phyloP scores from a whole-genome alignment of 495 filamentous ascomycete genomes.

The Astrocystis sublimbata region DNA sequence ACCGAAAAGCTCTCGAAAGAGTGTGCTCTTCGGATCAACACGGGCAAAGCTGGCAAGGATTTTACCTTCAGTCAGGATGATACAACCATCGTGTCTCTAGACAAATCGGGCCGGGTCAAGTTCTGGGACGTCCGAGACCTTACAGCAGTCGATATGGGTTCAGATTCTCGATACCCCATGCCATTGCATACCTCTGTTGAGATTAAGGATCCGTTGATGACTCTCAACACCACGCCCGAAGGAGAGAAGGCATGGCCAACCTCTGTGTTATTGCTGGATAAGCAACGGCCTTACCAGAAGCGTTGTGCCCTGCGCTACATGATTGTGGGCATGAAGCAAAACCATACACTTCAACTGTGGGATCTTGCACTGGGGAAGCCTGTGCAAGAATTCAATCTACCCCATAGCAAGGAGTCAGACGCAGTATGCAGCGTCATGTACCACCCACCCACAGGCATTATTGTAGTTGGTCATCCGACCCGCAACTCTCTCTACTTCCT shows the following conservation, averaged over 20 bases:
- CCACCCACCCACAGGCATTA: constrained; percentile 83
- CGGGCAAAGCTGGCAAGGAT: constrained; percentile 97
- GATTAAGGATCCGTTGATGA: constrained; percentile 73
- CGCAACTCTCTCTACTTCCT: constrained; percentile 97
- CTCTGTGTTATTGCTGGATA: constrained; percentile 93
- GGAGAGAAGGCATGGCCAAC: constrained; percentile 92
- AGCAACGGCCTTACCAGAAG: constrained; percentile 84
- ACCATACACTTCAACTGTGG: constrained; percentile 98
- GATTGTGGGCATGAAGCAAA: constrained; percentile 97
- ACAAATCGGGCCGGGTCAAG: constrained; percentile 91
- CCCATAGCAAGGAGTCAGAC: constrained; percentile 95
- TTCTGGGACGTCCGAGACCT: constrained; percentile 94
- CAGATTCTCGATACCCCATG: constrained; percentile 51
- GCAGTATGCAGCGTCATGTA: constrained; percentile 95
- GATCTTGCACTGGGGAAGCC: constrained; percentile 93
- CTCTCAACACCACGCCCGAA: constrained; percentile 73
- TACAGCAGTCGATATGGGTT: constrained; percentile 56
- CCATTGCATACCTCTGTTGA: constrained; percentile 62
- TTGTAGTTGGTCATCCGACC: constrained; percentile 93
- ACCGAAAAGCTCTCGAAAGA: constrained; percentile 83
- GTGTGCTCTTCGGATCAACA: constrained; percentile 85
- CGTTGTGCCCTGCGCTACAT: constrained; percentile 87
- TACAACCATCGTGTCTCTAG: constrained; percentile 87
- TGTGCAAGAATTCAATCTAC: constrained; percentile 94
- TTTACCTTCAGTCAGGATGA: constrained; percentile 98